Conservation (phyloP, 2,329 filamentous ascomycete genomes). For the Fusarium caatingaense region DNA sequence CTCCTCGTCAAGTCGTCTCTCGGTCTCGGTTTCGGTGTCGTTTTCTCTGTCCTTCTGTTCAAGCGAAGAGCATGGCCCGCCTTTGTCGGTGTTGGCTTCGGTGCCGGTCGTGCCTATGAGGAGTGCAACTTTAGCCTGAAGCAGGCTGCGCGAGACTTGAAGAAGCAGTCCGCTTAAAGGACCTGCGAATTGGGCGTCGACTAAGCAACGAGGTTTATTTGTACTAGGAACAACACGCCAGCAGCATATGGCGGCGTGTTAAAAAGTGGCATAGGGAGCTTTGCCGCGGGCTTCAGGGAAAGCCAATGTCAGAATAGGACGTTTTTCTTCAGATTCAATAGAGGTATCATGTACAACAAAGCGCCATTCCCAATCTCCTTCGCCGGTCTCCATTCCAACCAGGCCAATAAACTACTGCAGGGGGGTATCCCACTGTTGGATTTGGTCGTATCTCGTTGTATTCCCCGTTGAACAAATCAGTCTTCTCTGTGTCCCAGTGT, state of each 20-base stretch:
- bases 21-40: constrained; percentile 95
- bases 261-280: constrained; percentile 35
- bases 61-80: constrained; percentile 98
- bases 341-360: constrained; percentile 52
- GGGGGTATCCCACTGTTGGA: constrained; percentile 19
- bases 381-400: neutral
- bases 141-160: constrained; percentile 68
- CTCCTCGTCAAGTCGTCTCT: constrained; percentile 96
- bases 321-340: constrained; percentile 47
- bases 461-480: constrained; percentile 15
- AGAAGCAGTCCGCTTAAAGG: constrained; percentile 60
- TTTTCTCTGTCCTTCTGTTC: constrained; percentile 98
- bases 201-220: constrained; percentile 29
- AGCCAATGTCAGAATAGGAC: constrained; percentile 45
- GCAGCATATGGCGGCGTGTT: constrained; percentile 42
- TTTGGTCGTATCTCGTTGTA: constrained; percentile 26
- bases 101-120: constrained; percentile 95
- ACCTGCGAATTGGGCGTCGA: constrained; percentile 3
- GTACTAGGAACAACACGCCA: constrained; percentile 42
- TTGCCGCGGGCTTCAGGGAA: constrained; percentile 38
- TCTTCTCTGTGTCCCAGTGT: constrained; percentile 26
- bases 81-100: constrained; percentile 94
- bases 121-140: constrained; percentile 90
- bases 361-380: constrained; percentile 20
- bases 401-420: constrained; percentile 5